Evolutionary conservation across 176 grass and related monocot species (phyloP).

Genomic region (Ensete ventricosum): DNA sequence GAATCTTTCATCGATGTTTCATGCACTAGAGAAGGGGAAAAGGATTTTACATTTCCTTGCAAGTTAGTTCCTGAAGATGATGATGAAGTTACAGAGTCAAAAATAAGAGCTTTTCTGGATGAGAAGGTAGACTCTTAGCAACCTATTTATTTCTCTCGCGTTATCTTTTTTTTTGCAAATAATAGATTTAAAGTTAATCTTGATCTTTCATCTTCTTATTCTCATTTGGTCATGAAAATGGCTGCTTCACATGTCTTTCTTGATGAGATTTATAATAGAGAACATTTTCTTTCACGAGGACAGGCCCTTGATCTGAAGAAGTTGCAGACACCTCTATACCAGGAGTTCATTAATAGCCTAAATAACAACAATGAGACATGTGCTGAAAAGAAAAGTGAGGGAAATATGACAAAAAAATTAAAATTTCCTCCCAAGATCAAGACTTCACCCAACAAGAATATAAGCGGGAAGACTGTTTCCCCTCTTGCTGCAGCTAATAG

Average conservation of each 20-base stretch:
- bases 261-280: not conserved
- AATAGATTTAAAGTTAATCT: not conserved
- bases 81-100: constrained; percentile 78
- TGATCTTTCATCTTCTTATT: too few relatives aligned
- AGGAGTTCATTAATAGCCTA: constrained; percentile 88
- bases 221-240: not conserved
- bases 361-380: constrained; percentile 45
- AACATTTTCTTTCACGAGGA: not conserved
- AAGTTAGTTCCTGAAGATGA: constrained; percentile 70
- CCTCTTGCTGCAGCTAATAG: constrained; percentile 39
- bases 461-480: constrained; percentile 23
- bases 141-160: constrained; percentile 11
- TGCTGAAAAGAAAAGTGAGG: constrained; percentile 32
- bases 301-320: constrained; percentile 99
- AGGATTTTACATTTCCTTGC: constrained; percentile 53
- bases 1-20: constrained; percentile 38
- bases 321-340: constrained; percentile 83
- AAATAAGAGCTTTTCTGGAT: constrained; percentile 92
- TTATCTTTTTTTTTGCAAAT: constrained; percentile 11
- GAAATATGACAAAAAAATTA: constrained; percentile 39
- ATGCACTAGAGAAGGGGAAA: constrained; percentile 28
- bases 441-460: constrained; percentile 52
- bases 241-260: constrained; percentile 9
- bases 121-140: constrained; percentile 55
- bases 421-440: constrained; percentile 63